Conservation (phyloP, 495 filamentous ascomycete species). For the Aspergillus baeticus region DNA sequence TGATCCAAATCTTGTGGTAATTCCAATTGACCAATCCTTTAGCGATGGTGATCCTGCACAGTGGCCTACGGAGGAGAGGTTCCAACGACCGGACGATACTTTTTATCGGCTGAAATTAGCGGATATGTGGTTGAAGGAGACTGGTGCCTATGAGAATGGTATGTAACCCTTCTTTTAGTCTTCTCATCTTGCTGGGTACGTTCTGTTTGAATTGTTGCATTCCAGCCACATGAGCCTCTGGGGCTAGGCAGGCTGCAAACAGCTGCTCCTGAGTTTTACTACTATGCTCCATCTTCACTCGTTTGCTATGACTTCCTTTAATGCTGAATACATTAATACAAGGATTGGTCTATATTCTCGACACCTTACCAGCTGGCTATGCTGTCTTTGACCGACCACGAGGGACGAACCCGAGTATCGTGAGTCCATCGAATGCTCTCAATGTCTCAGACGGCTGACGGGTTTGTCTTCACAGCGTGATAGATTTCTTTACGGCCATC, state of each 20-base stretch:
- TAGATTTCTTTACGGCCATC: conserved; percentile 56
- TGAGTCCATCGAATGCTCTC: conserved; percentile 23
- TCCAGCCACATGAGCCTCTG: too few relatives aligned
- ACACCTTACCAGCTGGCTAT: conserved; percentile 57
- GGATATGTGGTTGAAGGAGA: conserved; percentile 36
- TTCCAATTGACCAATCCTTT: conserved; percentile 28
- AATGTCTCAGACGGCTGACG: background rate
- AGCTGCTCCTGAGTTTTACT: background rate
- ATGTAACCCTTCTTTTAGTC: conserved; percentile 12
- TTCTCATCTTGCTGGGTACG: too few relatives aligned
- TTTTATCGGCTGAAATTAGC: conserved; percentile 35
- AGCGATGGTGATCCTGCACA: conserved; percentile 33
- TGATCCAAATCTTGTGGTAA: conserved; percentile 22
- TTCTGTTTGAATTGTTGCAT: too few relatives aligned
- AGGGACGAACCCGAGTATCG: conserved; percentile 30
- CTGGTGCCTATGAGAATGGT: conserved; percentile 33
- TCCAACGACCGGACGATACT: conserved; percentile 18
- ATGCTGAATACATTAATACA: conserved; percentile 11
- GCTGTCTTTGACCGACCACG: conserved; percentile 46
- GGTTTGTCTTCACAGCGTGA: conserved; percentile 36
- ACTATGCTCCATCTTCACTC: background rate
- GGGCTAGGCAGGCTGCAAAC: too few relatives aligned
- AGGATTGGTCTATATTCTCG: conserved; percentile 50
- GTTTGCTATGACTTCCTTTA: too few relatives aligned
- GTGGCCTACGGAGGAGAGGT: conserved; percentile 33